Evolutionary conservation across 1,284 basidiomycete species (phyloP).

Genomic region (Grifola frondosa): DNA sequence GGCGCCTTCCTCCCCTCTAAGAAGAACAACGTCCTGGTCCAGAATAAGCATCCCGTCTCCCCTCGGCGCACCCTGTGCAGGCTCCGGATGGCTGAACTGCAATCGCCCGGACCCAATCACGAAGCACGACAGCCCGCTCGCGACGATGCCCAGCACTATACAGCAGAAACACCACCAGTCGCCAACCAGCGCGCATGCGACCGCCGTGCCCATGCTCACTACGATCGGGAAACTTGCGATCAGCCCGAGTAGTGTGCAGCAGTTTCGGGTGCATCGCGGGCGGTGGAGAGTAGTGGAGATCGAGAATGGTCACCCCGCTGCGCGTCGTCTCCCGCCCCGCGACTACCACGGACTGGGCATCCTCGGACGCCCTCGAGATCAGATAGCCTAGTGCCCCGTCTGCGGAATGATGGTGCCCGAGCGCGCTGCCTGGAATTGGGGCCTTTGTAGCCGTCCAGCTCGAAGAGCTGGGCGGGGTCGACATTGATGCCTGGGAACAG

Average conservation of each 20-base stretch:
- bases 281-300: constrained; percentile 7
- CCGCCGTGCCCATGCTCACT: constrained; percentile 12
- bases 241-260: constrained; percentile 3
- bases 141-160: constrained; percentile 14
- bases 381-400: constrained; percentile 18
- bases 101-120: constrained; percentile 17
- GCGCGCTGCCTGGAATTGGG: constrained; percentile 16
- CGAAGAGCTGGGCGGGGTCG: constrained; percentile 21
- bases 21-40: constrained; percentile 11
- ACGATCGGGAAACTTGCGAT: constrained; percentile 14
- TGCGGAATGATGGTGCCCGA: constrained; percentile 14
- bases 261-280: not conserved
- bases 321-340: constrained; percentile 4
- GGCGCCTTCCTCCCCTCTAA: constrained; percentile 15
- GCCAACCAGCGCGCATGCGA: constrained; percentile 15
- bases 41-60: constrained; percentile 20
- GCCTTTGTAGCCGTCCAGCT: constrained; percentile 15
- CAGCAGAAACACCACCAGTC: constrained; percentile 20
- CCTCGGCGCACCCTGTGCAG: constrained; percentile 13
- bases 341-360: not conserved
- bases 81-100: constrained; percentile 13
- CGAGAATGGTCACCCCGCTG: constrained; percentile 13
- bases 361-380: constrained; percentile 10
- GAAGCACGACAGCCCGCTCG: constrained; percentile 18
- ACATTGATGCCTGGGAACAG: constrained; percentile 18